phyloP scores from a whole-genome alignment of 2,329 filamentous ascomycete species.

The Reticulascus tulasneorum region DNA sequence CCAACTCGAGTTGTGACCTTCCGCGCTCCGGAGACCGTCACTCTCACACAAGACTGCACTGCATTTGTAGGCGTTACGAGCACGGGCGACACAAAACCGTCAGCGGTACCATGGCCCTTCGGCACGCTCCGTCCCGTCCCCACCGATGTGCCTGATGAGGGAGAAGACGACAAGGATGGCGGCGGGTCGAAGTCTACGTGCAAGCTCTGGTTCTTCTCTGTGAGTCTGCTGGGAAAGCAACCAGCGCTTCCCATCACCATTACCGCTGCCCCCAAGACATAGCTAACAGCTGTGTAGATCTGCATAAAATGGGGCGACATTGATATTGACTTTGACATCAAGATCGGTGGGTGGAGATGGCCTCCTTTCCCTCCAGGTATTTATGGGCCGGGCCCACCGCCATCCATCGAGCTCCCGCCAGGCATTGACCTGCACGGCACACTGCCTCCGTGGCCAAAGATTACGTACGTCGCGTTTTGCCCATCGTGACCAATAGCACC shows the following conservation, averaged over 20 bases:
- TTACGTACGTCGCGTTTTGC: neutral
- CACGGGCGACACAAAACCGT: too few species aligned
- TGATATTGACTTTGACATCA: neutral
- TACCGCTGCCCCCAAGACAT: neutral
- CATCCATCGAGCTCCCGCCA: neutral
- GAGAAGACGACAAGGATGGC: neutral
- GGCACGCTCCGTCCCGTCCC: neutral
- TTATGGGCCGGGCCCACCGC: neutral
- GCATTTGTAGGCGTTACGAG: too few species aligned
- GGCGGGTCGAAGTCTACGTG: neutral
- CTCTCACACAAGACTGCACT: too few species aligned
- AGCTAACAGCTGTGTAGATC: neutral
- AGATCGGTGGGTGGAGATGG: neutral
- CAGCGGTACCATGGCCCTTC: neutral
- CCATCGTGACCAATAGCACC: too few species aligned
- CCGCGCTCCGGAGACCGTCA: too few species aligned
- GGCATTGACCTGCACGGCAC: neutral
- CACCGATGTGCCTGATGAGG: neutral
- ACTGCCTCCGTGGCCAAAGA: neutral
- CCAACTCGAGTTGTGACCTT: too few species aligned
- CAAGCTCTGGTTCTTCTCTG: neutral
- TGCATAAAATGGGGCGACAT: neutral
- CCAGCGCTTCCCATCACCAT: neutral
- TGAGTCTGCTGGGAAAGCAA: neutral
- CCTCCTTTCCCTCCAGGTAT: too few species aligned